A percentile compares a stretch with the other conserved stretches of the same genome.
These are phyloP conservation scores for Aspergillus conjunctus DNA, from an alignment of 495 filamentous ascomycete genomes.

Conservation along the genomic window DNA sequence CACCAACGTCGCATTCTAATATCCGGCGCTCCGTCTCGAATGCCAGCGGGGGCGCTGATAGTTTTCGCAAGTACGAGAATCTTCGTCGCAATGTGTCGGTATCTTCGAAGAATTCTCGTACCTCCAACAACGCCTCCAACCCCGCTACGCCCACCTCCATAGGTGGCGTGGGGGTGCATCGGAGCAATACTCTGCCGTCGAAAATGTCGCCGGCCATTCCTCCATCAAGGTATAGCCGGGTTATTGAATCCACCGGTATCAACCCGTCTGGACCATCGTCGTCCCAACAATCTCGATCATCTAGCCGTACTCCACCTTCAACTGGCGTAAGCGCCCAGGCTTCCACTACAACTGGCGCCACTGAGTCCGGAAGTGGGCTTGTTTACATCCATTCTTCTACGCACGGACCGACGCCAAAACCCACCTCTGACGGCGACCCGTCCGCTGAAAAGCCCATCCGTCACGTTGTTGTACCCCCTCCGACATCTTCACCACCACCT, in stretches of 20 bases:
- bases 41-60: slow-evolving; percentile 84
- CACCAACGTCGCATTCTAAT: slow-evolving; percentile 53
- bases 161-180: slow-evolving; percentile 66
- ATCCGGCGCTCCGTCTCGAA: slow-evolving; percentile 79
- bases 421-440: slow-evolving; percentile 19
- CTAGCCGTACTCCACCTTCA: slow-evolving; percentile 40
- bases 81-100: slow-evolving; percentile 85
- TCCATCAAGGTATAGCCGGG: slow-evolving; percentile 55
- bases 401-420: slow-evolving; percentile 35
- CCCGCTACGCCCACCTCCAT: slow-evolving; percentile 68
- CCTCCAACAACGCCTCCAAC: slow-evolving; percentile 68
- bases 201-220: slow-evolving; percentile 78
- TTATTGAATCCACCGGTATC: slow-evolving; percentile 34
- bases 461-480: slow-evolving; percentile 45
- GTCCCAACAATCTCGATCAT: slow-evolving; percentile 36
- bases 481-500: slow-evolving; percentile 39
- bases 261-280: slow-evolving; percentile 39
- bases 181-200: slow-evolving; percentile 95
- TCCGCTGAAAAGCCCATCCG: slow-evolving; percentile 42
- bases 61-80: slow-evolving; percentile 70
- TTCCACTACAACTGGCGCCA: slow-evolving; percentile 8
- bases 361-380: slow-evolving; percentile 21
- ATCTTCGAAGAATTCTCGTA: slow-evolving; percentile 67
- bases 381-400: slow-evolving; percentile 41
- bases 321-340: slow-evolving; percentile 29